phyloP scores from a whole-genome alignment of 495 filamentous ascomycete genomes.

The Hyaloscypha bicolor region DNA sequence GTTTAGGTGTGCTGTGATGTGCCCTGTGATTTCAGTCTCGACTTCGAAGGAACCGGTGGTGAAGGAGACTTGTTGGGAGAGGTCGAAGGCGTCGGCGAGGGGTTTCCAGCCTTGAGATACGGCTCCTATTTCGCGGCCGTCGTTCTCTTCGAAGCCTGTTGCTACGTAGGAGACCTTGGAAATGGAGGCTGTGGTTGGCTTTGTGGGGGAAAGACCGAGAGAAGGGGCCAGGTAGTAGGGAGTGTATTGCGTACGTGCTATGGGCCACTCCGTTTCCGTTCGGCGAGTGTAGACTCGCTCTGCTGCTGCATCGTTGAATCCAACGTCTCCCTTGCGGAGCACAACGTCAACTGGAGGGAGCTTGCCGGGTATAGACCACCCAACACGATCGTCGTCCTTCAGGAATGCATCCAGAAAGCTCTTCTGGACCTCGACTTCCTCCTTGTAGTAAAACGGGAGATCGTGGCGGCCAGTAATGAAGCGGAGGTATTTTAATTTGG shows the following conservation, averaged over 20 bases:
- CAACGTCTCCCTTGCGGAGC: slow-evolving; percentile 63
- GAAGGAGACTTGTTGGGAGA: slow-evolving; percentile 38
- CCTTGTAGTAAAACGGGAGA: slow-evolving; percentile 69
- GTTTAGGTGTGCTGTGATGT: slow-evolving; percentile 62
- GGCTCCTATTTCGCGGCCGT: slow-evolving; percentile 3
- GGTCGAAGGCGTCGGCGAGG: neutral
- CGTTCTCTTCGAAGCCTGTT: neutral
- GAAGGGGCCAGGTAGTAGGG: slow-evolving; percentile 53
- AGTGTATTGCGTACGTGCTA: slow-evolving; percentile 61
- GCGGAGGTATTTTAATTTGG: slow-evolving; percentile 63
- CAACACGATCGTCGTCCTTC: slow-evolving; percentile 59
- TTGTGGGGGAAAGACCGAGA: slow-evolving; percentile 35
- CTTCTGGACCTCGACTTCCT: slow-evolving; percentile 64
- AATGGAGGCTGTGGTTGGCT: neutral
- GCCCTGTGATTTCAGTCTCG: slow-evolving; percentile 69
- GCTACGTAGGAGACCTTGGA: slow-evolving; percentile 1
- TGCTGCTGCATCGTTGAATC: slow-evolving; percentile 59
- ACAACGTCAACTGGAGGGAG: slow-evolving; percentile 57
- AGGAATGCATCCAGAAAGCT: slow-evolving; percentile 71
- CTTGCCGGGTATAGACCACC: slow-evolving; percentile 58
- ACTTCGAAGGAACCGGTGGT: slow-evolving; percentile 52
- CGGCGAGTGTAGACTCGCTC: slow-evolving; percentile 54
- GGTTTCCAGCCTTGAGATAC: neutral
- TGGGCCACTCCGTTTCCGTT: slow-evolving; percentile 64
- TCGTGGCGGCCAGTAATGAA: slow-evolving; percentile 72